phyloP scores from a whole-genome alignment of 1,284 basidiomycete genomes.

The Cryptococcus sp. region DNA sequence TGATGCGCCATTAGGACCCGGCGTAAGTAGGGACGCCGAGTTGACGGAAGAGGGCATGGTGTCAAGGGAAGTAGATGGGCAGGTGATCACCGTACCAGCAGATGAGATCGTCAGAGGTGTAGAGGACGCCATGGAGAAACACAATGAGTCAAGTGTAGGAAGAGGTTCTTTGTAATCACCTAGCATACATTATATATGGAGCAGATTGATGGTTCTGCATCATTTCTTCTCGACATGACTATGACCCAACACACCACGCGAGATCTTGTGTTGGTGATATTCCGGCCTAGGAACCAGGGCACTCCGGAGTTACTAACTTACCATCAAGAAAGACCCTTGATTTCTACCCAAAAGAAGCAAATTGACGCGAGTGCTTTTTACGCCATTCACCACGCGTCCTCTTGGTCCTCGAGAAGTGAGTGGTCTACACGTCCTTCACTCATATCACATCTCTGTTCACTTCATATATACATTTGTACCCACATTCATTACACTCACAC shows the following conservation, averaged over 20 bases:
- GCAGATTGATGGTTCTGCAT: neutral
- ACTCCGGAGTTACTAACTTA: no score
- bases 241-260: no score
- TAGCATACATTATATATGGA: neutral
- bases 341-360: no score
- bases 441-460: no score
- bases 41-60: constrained; percentile 37
- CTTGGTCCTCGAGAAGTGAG: no score
- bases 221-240: neutral
- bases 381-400: no score
- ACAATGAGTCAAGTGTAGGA: neutral
- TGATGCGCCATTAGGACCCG: constrained; percentile 42
- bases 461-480: no score
- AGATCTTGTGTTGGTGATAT: neutral
- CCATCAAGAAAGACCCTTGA: no score
- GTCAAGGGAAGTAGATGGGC: constrained; percentile 34
- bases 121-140: constrained; percentile 26
- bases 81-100: constrained; percentile 37
- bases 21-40: constrained; percentile 36
- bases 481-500: no score
- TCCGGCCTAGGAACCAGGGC: neutral
- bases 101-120: constrained; percentile 44
- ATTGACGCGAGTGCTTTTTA: no score
- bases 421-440: no score
- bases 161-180: no score